These are phyloP conservation scores for Talaromyces albobiverticillius DNA, from an alignment of 2,329 filamentous ascomycete species.

Conservation along the genomic window DNA sequence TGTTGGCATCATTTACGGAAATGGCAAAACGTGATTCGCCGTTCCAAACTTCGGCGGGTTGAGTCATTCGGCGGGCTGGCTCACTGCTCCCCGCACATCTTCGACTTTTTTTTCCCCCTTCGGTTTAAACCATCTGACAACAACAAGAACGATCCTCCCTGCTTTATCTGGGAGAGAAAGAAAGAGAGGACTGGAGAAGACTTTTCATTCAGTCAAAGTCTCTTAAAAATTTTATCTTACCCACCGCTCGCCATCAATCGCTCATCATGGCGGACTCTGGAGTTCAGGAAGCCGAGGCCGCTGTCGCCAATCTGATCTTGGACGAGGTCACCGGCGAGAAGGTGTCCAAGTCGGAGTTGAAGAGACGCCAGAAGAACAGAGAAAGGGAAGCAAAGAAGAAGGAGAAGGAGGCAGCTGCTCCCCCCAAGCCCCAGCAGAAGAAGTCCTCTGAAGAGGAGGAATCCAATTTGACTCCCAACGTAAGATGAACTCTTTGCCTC, in stretches of 20 bases:
- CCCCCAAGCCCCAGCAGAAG: constrained; percentile 60
- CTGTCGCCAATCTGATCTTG: constrained; percentile 70
- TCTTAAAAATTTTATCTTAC: neutral
- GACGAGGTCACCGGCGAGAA: constrained; percentile 92
- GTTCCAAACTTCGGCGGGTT: constrained; percentile 10
- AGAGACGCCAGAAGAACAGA: constrained; percentile 92
- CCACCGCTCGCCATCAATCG: neutral
- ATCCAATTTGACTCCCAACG: constrained; percentile 70
- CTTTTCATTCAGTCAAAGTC: neutral
- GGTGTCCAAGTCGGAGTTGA: constrained; percentile 81
- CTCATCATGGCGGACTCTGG: constrained; percentile 40
- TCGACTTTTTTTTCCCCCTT: constrained; percentile 9
- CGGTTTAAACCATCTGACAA: neutral
- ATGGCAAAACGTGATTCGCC: neutral
- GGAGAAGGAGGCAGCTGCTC: constrained; percentile 71
- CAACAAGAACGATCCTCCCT: neutral
- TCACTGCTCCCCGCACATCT: constrained; percentile 16
- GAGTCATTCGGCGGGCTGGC: constrained; percentile 11
- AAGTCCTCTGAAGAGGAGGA: constrained; percentile 63
- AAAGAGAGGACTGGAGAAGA: neutral
- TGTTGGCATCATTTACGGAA: neutral
- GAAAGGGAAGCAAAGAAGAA: constrained; percentile 85
- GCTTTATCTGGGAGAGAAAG: neutral
- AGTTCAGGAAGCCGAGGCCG: constrained; percentile 45
- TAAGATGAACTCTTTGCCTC: constrained; percentile 38